phyloP scores from a whole-genome alignment of 805 yeast species.

The Cyberlindnera euphorbiiphila region DNA sequence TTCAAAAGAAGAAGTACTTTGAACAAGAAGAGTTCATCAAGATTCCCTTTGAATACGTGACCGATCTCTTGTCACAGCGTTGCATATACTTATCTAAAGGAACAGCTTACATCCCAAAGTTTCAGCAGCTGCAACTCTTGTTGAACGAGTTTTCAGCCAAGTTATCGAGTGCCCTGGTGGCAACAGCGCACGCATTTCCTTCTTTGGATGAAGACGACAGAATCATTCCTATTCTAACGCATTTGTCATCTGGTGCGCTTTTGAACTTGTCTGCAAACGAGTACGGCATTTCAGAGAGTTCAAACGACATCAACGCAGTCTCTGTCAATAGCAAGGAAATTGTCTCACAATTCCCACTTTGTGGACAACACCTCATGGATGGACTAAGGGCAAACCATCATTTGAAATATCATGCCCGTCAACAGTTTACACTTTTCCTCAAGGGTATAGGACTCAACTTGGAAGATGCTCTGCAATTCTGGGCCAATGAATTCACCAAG shows the following conservation, averaged over 20 bases:
- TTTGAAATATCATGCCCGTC: slow-evolving; percentile 78
- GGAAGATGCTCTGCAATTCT: slow-evolving; percentile 85
- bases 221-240: slow-evolving; percentile 75
- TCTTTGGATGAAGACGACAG: slow-evolving; percentile 90
- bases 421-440: slow-evolving; percentile 77
- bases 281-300: slow-evolving; percentile 20
- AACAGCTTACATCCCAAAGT: slow-evolving; percentile 78
- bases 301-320: slow-evolving; percentile 55
- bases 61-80: slow-evolving; percentile 71
- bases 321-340: slow-evolving; percentile 53
- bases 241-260: slow-evolving; percentile 70
- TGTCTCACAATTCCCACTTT: slow-evolving; percentile 72
- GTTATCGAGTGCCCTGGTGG: slow-evolving; percentile 43
- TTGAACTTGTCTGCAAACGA: slow-evolving; percentile 29
- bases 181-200: slow-evolving; percentile 75
- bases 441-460: slow-evolving; percentile 86
- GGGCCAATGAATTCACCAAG: slow-evolving; percentile 72
- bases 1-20: slow-evolving; percentile 40
- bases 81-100: slow-evolving; percentile 67
- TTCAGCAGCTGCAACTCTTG: slow-evolving; percentile 69
- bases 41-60: slow-evolving; percentile 82
- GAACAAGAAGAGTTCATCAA: slow-evolving; percentile 68
- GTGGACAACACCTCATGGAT: slow-evolving; percentile 64
- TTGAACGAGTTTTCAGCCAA: slow-evolving; percentile 61
- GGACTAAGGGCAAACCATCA: slow-evolving; percentile 63